Evolutionary conservation across 2,329 filamentous ascomycete genomes (phyloP).

Genomic region (Monosporascus sp.): DNA sequence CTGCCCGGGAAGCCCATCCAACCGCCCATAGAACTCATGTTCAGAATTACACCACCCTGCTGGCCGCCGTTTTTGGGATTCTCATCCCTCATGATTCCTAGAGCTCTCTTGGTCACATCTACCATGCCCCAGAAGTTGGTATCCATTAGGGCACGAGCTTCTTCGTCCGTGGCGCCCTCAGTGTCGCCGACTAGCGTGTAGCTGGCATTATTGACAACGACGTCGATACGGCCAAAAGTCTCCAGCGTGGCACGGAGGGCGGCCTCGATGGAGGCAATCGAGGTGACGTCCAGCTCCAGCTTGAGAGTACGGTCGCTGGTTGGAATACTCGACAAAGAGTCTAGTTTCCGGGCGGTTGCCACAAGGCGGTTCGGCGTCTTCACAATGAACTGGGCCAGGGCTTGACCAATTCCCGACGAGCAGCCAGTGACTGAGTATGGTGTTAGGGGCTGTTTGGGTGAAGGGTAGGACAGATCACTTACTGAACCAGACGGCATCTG

Average conservation of each 20-base stretch:
- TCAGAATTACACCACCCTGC: slow-evolving; percentile 46
- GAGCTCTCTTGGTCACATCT: slow-evolving; percentile 30
- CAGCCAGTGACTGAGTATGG: slow-evolving; percentile 20
- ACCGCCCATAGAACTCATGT: slow-evolving; percentile 50
- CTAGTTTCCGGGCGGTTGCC: slow-evolving; percentile 32
- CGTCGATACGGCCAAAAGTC: slow-evolving; percentile 30
- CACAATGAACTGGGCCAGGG: slow-evolving; percentile 19
- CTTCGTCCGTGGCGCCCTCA: slow-evolving; percentile 26
- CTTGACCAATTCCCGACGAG: slow-evolving; percentile 23
- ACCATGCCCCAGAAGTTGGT: slow-evolving; percentile 40
- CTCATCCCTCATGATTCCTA: slow-evolving; percentile 33
- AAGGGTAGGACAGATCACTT: slow-evolving; percentile 2
- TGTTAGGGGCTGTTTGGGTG: neutral
- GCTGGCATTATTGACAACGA: slow-evolving; percentile 29
- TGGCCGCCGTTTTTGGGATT: slow-evolving; percentile 22
- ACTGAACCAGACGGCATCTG: slow-evolving; percentile 24
- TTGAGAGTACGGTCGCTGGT: slow-evolving; percentile 33
- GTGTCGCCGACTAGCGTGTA: slow-evolving; percentile 25
- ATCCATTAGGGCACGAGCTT: slow-evolving; percentile 32
- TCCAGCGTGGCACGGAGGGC: slow-evolving; percentile 28
- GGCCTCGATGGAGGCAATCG: slow-evolving; percentile 26
- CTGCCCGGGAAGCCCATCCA: slow-evolving; percentile 28
- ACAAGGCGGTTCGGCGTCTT: slow-evolving; percentile 18
- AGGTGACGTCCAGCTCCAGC: slow-evolving; percentile 43
- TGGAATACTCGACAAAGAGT: slow-evolving; percentile 35